A percentile compares a stretch with the other conserved stretches of the same genome.
Evolutionary conservation across 2,329 filamentous ascomycete genomes (phyloP).

Genomic region (Neonectria ditissima): DNA sequence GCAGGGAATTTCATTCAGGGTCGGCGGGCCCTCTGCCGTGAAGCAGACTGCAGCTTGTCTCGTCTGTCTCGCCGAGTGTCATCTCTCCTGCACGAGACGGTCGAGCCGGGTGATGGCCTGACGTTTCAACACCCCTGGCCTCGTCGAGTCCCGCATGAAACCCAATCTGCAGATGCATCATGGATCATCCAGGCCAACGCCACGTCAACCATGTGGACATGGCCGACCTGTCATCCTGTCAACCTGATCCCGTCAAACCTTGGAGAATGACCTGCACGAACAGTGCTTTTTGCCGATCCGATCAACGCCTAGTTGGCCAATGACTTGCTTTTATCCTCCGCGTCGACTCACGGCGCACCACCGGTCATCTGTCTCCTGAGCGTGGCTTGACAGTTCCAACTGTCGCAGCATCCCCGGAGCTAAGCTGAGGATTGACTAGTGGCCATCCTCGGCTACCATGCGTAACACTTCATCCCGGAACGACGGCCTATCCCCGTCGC

Average conservation of each 20-base stretch:
- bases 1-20: not conserved
- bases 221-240: not conserved
- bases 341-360: no score
- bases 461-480: slow-evolving; percentile 7
- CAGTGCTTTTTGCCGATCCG: slow-evolving; percentile 2
- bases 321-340: not conserved
- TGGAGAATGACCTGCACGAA: not conserved
- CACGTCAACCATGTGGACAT: not conserved
- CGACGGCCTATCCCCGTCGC: slow-evolving; percentile 7
- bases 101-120: not conserved
- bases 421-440: slow-evolving; percentile 17
- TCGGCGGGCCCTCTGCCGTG: not conserved
- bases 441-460: not conserved
- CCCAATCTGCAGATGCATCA: slow-evolving; percentile 1
- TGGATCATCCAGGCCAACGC: not conserved
- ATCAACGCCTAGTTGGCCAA: not conserved
- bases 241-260: not conserved
- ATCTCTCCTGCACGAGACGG: not conserved
- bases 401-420: not conserved
- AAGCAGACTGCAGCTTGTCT: not conserved
- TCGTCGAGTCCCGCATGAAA: slow-evolving; percentile 1
- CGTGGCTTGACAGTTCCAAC: not conserved
- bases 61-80: not conserved
- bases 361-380: not conserved
- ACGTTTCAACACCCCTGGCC: slow-evolving; percentile 13